Base-by-base conservation (phyloP, 257 asterid species). In the Plantago elongata region DNA sequence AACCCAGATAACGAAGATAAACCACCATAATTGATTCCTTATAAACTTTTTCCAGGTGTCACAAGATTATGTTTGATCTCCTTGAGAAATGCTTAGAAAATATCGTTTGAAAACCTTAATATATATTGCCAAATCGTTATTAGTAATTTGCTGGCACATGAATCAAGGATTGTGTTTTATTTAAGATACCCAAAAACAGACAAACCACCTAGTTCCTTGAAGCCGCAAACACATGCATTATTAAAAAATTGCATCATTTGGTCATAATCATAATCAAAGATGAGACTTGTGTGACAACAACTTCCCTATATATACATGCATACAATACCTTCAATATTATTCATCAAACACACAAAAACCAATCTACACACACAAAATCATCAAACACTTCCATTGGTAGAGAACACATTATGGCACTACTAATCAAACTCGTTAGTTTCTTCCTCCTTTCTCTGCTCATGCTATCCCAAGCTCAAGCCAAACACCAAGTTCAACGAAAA, bases 121-220 rank as follows among this genome's bases (percentile, higher is more conserved):
- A 4, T 34, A 34, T 34, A 3, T 7, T 34, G 40, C 7, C 40
- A 34, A 34, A 16, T 52, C 11, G 9, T 12, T n/a, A n/a, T 12
- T 22, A 22, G 27, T 22, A 22, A 51, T 14, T 51, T 51, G 57
- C 67, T 47, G 61, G 54, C 51, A 62, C 79, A 67, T 43, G 64
- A 70, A 77, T 74, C 46, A 62, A 74, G 79, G 64, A 62, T 64
- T 51, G 51, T 67, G 74, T 69, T 18, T n/a, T 18, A 49, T 11
- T 16, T 5, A 6, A 49, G 13, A 4, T 3, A 7, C 49, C 49
- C 49, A 34, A 34, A 50, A 22, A 50, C 34, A 16, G 34, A 51
- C 59, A 54, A 54, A 56, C 18, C 4, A 37, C 63, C 40, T 58
- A 58, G 38, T 42, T 58, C 50, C 46, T 9, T 13, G 63, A 58